Evolutionary conservation across 2,329 filamentous ascomycete genomes (phyloP), one percentile per base, ranked within the genome.

Genomic region (Aspergillus sojae): DNA sequence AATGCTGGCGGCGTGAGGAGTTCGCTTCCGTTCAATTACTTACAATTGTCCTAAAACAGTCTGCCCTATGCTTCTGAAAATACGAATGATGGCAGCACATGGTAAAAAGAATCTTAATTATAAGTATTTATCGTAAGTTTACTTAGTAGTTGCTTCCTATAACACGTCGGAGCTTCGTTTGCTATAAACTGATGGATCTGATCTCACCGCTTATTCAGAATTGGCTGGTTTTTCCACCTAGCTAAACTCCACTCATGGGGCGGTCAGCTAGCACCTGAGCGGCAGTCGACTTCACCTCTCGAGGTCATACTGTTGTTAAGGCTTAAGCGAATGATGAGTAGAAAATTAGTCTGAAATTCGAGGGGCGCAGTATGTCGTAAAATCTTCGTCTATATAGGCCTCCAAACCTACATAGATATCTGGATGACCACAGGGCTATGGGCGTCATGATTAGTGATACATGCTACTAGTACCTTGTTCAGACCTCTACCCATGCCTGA

Each of bases 1-100:
- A 63, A 65, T 58, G 61, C 57, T 62, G 60, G 66, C 57, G 67
- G 67, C 66, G 67, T 55, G 67, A 65, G 65, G 67, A 66, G 66
- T 68, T 68, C 60, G 64, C 60, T 65, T 63, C 64, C 26, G 54
- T 62, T 62, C 60, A 67, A 64, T 61, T 43, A 45, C 63, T 26
- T 54, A 63, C 41, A 58, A 60, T 32, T 50, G 30, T 61, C 23
- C 43, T 26, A 4, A 45, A 61, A 56, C 48, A 26, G 52, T 57
- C 39, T 34, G 26, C 23, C 23, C 48, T 52, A 50, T 62, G 55
- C 26, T 60, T 11, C 19, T 46, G 41, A 59, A 41, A 45, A 54
- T 30, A 60, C 23, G 19, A 30, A 54, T 36, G 32, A 57, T 55
- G 55, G 52, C 64, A 64, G 55, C 56, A 43, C 57, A 58, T 58